phyloP scores from a whole-genome alignment of 2,329 filamentous ascomycete species.

The Trichoderma atrobrunneum region DNA sequence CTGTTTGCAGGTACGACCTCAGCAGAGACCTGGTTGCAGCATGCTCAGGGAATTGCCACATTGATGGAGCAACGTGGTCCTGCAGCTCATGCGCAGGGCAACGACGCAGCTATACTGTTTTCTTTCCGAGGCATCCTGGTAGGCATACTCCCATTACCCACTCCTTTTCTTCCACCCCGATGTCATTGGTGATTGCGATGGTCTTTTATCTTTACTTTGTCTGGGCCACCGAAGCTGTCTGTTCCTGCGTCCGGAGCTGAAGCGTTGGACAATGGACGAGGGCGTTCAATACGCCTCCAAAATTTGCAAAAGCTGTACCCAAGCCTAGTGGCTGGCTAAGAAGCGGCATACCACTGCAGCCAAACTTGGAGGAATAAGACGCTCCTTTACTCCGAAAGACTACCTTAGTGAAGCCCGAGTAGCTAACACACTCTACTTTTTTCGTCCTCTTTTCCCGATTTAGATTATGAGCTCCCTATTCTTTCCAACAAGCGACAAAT shows the following conservation, averaged over 20 bases:
- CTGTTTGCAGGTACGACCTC: constrained; percentile 42
- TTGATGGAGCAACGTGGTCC: constrained; percentile 41
- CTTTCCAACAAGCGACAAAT: constrained; percentile 33
- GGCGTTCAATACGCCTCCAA: background rate
- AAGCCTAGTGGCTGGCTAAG: background rate
- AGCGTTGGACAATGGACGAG: background rate
- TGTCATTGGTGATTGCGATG: background rate
- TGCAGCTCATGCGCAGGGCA: constrained; percentile 33
- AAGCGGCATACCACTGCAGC: background rate
- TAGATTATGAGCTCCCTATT: constrained; percentile 42
- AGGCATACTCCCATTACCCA: constrained; percentile 20
- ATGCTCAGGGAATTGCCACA: constrained; percentile 38
- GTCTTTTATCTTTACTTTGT: background rate
- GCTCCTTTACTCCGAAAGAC: background rate
- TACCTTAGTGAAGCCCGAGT: background rate
- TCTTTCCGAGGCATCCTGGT: constrained; percentile 39
- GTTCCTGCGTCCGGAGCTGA: background rate
- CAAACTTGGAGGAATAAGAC: background rate
- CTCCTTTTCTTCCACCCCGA: background rate
- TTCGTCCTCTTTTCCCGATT: background rate
- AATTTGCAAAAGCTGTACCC: background rate
- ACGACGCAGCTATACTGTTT: constrained; percentile 39
- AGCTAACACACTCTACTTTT: background rate
- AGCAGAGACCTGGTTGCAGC: constrained; percentile 38
- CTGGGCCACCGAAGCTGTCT: background rate